Base-by-base conservation (phyloP, 2,329 filamentous ascomycete genomes). In the Setomelanomma holmii region DNA sequence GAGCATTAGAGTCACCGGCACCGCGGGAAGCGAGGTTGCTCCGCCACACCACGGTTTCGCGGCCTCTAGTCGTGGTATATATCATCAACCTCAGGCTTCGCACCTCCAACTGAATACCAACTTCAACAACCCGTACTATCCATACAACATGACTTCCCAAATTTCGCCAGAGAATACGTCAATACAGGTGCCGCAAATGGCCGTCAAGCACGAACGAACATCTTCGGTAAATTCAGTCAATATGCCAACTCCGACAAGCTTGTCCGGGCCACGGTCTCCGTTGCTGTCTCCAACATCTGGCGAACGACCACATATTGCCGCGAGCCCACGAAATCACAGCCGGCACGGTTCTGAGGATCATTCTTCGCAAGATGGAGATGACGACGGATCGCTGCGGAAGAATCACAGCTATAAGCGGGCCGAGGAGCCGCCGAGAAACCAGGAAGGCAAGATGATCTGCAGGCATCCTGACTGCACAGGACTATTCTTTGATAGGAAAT, bases 381-480 rank as follows among this genome's bases (percentile, higher is more conserved):
- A 72, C 14, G 59, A 63, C 51, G 61, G 62, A 44, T 69, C 69
- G 10, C 65, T 69, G 38, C 70, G 69, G 44, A 70, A 69, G 55
- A 74, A 75, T 48, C 63, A 73, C 59, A 64, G 70, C 21, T 75
- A 71, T 59, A 77, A 77, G 53, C 73, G 75, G 27, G 56, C 67
- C 43, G 74, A 75, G 53, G 82, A 85, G 64, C 83, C 84, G 10
- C 83, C 82, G 40, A 80, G 80, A 74, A 91, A 91, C 61, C 71
- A 79, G 1, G 83, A 90, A 20, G 89, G 89, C n/a, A 88, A 90
- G 68, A 95, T 88, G 65, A 82, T 87, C 49, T 97, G 93, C 75
- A 86, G 85, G 49, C 72, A 75, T 14, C 76, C 82, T 0, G 86
- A 88, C 49, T 97, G 93, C 66, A 82, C 79, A 11, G 85, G 88